Evolutionary conservation across 179 eudicot genomes (phyloP).

Genomic region (Sideroxylon spinosum): DNA sequence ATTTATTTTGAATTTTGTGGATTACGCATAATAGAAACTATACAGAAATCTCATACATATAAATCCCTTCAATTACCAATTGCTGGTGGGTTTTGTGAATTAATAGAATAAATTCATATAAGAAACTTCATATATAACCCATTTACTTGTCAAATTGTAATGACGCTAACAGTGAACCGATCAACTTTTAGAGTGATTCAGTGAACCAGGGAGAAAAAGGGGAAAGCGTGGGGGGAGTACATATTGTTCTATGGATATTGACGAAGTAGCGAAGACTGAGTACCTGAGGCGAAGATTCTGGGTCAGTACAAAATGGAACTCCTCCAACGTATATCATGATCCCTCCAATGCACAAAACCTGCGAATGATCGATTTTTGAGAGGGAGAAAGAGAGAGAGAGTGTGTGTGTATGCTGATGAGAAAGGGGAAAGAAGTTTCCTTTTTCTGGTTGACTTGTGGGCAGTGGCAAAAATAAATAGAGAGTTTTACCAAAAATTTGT

Average conservation of each 20-base stretch:
- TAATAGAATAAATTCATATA: not conserved
- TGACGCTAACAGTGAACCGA: not conserved
- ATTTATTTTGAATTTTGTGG: not conserved
- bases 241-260: not conserved
- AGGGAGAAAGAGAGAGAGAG: not conserved
- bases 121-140: not conserved
- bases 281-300: conserved; percentile 29
- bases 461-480: too few relatives aligned
- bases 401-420: too few relatives aligned
- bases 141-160: not conserved
- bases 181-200: not conserved
- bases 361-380: not conserved
- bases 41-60: too few relatives aligned
- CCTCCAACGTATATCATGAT: conserved; percentile 38
- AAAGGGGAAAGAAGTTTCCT: too few relatives aligned
- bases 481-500: too few relatives aligned
- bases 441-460: too few relatives aligned
- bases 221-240: not conserved
- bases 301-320: conserved; percentile 20
- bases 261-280: not conserved
- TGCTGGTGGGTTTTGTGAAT: not conserved
- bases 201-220: not conserved
- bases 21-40: too few relatives aligned
- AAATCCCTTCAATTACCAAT: too few relatives aligned
- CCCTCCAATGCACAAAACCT: conserved; percentile 5